A percentile compares a stretch with the other conserved stretches of the same genome.
Evolutionary conservation across 768 basidiomycete species (phyloP).

Genomic region (Rhizopogon vulgaris): DNA sequence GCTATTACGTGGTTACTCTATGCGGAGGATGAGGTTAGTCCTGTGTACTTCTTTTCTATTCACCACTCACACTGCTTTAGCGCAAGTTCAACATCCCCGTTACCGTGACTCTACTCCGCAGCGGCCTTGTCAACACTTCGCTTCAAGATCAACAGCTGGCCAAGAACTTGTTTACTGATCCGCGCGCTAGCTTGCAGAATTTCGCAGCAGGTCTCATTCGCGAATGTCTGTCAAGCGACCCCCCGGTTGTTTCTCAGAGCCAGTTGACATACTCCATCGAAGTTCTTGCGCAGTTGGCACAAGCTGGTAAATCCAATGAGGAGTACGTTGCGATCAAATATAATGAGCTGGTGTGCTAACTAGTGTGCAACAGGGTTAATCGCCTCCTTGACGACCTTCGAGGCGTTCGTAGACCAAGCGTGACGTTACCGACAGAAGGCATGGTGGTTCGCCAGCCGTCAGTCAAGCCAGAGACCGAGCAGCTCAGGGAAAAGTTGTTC

Average conservation of each 20-base stretch:
- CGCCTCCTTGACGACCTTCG: conserved; percentile 79
- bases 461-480: conserved; percentile 66
- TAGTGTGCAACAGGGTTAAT: conserved; percentile 43
- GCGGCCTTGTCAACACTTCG: conserved; percentile 67
- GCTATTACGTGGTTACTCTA: conserved; percentile 95
- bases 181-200: conserved; percentile 68
- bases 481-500: conserved; percentile 68
- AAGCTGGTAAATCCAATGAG: conserved; percentile 75
- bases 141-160: conserved; percentile 90
- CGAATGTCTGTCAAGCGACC: conserved; percentile 78
- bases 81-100: conserved; percentile 96
- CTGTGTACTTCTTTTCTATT: background rate
- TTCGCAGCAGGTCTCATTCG: conserved; percentile 82
- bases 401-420: conserved; percentile 44
- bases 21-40: conserved; percentile 87
- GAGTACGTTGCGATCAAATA: conserved; percentile 48
- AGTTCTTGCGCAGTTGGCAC: conserved; percentile 66
- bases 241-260: conserved; percentile 70
- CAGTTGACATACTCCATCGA: conserved; percentile 82
- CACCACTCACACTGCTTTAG: conserved; percentile 31
- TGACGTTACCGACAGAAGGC: conserved; percentile 31
- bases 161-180: conserved; percentile 73
- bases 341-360: background rate
- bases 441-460: conserved; percentile 38
- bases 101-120: conserved; percentile 81